Evolutionary conservation across 2,329 filamentous ascomycete genomes (phyloP).

Genomic region (Cercospora janseana): DNA sequence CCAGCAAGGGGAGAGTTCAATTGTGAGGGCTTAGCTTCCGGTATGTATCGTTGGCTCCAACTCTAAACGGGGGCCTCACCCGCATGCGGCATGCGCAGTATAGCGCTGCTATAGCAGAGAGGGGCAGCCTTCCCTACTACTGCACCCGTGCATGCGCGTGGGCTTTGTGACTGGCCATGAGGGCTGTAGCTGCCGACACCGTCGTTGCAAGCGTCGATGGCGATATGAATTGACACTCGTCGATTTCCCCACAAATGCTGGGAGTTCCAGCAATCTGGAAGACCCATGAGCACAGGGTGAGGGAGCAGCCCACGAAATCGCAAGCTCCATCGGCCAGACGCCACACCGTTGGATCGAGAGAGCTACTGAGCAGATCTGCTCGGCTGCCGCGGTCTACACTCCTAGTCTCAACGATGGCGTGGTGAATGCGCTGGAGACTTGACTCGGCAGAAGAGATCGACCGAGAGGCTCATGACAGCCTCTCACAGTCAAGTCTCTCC

Average conservation of each 20-base stretch:
- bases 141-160: not conserved
- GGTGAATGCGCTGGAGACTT: no score
- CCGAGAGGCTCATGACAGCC: no score
- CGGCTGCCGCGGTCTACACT: no score
- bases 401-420: no score
- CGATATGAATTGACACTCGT: not conserved
- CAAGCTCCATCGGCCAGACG: no score
- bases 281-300: no score
- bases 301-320: no score
- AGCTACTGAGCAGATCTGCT: no score
- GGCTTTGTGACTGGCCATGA: not conserved
- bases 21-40: not conserved
- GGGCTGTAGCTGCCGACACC: not conserved
- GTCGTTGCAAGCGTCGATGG: not conserved
- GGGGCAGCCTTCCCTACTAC: slow-evolving; percentile 1
- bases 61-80: not conserved
- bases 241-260: no score
- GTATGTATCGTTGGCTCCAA: not conserved
- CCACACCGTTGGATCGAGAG: no score
- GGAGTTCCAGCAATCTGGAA: slow-evolving; percentile 1
- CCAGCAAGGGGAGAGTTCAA: not conserved
- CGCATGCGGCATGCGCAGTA: not conserved
- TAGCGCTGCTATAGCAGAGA: not conserved
- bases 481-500: no score
- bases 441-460: no score